These are phyloP conservation scores for Zymoseptoria tritici DNA, from an alignment of 2,329 filamentous ascomycete genomes.

Conservation along the genomic window DNA sequence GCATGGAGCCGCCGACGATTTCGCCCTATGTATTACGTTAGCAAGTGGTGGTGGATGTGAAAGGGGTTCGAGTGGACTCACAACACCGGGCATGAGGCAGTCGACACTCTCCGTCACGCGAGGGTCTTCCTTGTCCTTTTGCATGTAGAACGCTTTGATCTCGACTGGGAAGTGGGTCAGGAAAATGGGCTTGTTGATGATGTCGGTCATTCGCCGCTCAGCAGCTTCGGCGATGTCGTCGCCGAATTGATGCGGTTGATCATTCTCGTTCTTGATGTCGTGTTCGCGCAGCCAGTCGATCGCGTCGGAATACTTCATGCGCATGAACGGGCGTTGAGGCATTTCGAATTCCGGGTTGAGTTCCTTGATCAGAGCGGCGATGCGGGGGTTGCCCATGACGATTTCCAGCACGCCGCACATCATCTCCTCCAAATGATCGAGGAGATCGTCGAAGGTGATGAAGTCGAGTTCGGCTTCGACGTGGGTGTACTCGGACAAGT, in stretches of 20 bases:
- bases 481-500: constrained; percentile 94
- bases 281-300: constrained; percentile 90
- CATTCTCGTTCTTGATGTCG: constrained; percentile 88
- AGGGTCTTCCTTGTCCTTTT: constrained; percentile 68
- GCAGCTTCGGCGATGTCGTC: constrained; percentile 98
- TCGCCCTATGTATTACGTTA: neutral
- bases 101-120: constrained; percentile 93
- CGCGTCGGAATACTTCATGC: constrained; percentile 91
- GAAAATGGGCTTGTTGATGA: constrained; percentile 91
- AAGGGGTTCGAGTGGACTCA: constrained; percentile 1
- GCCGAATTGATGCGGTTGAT: constrained; percentile 80
- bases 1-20: constrained; percentile 72
- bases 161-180: constrained; percentile 93
- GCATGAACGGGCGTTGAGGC: constrained; percentile 78
- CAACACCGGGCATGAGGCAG: constrained; percentile 76
- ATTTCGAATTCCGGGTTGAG: constrained; percentile 86
- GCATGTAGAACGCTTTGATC: constrained; percentile 99
- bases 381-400: constrained; percentile 64
- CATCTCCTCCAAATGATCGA: constrained; percentile 77
- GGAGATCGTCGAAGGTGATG: constrained; percentile 83
- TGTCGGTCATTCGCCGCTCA: constrained; percentile 93
- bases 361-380: constrained; percentile 66
- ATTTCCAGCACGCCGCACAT: constrained; percentile 80
- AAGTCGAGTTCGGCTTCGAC: constrained; percentile 95
- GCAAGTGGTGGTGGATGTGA: neutral